Percentiles rank a stretch among this genome's conserved stretches.
Evolutionary conservation across 2,329 filamentous ascomycete genomes (phyloP).

Genomic region (Aspergillus fructus): DNA sequence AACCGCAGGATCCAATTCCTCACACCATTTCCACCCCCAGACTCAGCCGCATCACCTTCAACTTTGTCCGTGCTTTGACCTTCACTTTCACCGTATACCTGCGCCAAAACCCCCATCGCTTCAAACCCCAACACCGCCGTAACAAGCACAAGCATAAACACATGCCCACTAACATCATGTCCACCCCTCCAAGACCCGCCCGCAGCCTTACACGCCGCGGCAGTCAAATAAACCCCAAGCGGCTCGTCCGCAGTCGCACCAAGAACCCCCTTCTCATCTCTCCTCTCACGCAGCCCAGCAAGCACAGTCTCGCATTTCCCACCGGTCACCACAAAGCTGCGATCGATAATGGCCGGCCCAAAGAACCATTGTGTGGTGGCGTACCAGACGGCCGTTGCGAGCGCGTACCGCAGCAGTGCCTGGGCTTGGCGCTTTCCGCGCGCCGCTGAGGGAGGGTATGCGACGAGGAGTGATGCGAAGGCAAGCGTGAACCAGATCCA

Average conservation of each 20-base stretch:
- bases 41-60: not conserved
- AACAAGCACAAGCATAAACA: constrained; percentile 85
- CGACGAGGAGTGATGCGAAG: constrained; percentile 68
- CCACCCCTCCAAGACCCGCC: constrained; percentile 90
- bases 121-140: constrained; percentile 81
- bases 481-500: constrained; percentile 87
- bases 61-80: constrained; percentile 34
- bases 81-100: constrained; percentile 42
- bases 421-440: constrained; percentile 52
- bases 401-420: constrained; percentile 66
- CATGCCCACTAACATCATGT: constrained; percentile 93
- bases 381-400: constrained; percentile 77
- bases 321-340: constrained; percentile 83
- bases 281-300: constrained; percentile 33
- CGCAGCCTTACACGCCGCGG: constrained; percentile 75
- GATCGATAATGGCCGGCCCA: constrained; percentile 84
- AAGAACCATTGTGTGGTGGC: constrained; percentile 96
- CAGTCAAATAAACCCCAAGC: constrained; percentile 58
- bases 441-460: constrained; percentile 59
- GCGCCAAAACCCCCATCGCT: constrained; percentile 57
- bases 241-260: constrained; percentile 21
- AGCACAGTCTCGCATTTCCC: constrained; percentile 69
- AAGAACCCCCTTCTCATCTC: constrained; percentile 4
- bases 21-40: constrained; percentile 32
- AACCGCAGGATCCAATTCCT: constrained; percentile 57